A percentile compares a stretch with the other conserved stretches of the same genome.
These are phyloP conservation scores for Tubosaeta sp. DNA, from an alignment of 768 basidiomycete genomes.

Conservation along the genomic window DNA sequence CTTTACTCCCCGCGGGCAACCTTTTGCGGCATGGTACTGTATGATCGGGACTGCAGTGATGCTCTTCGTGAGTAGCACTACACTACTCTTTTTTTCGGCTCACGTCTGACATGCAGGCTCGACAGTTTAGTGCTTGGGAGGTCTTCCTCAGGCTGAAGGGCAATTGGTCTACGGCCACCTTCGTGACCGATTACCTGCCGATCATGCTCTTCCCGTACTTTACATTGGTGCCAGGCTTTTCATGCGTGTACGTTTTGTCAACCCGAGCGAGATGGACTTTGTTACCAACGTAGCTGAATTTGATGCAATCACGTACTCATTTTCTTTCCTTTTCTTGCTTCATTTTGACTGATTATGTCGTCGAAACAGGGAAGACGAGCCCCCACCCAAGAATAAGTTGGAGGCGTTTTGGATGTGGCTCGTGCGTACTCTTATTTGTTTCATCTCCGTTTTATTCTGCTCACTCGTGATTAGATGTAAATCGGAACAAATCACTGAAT, in stretches of 20 bases:
- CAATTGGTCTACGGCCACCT: slow-evolving; percentile 35
- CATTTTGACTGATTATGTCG: background rate
- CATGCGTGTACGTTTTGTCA: slow-evolving; percentile 9
- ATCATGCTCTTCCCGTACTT: slow-evolving; percentile 42
- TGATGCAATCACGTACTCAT: too few relatives aligned
- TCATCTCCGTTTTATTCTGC: too few relatives aligned
- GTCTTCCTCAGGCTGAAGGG: slow-evolving; percentile 39
- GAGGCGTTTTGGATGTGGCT: slow-evolving; percentile 31
- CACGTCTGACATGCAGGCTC: background rate
- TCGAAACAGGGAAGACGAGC: slow-evolving; percentile 23
- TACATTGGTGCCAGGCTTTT: slow-evolving; percentile 31
- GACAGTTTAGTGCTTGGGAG: slow-evolving; percentile 37
- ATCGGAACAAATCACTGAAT: background rate
- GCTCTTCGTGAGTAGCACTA: slow-evolving; percentile 32
- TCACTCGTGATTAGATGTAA: background rate
- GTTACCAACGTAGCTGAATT: slow-evolving; percentile 11
- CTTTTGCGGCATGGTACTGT: slow-evolving; percentile 38
- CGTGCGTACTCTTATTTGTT: slow-evolving; percentile 10
- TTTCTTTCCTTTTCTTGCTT: background rate
- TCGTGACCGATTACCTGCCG: slow-evolving; percentile 43
- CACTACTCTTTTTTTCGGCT: too few relatives aligned
- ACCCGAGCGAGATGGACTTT: slow-evolving; percentile 26
- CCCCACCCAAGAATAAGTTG: slow-evolving; percentile 24
- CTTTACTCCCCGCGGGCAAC: slow-evolving; percentile 39
- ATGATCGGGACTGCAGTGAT: slow-evolving; percentile 24